Percentiles rank a stretch among this genome's conserved stretches.
These are phyloP conservation scores for Paraphaeosphaeria minitans DNA, from an alignment of 2,329 filamentous ascomycete genomes.

Conservation along the genomic window DNA sequence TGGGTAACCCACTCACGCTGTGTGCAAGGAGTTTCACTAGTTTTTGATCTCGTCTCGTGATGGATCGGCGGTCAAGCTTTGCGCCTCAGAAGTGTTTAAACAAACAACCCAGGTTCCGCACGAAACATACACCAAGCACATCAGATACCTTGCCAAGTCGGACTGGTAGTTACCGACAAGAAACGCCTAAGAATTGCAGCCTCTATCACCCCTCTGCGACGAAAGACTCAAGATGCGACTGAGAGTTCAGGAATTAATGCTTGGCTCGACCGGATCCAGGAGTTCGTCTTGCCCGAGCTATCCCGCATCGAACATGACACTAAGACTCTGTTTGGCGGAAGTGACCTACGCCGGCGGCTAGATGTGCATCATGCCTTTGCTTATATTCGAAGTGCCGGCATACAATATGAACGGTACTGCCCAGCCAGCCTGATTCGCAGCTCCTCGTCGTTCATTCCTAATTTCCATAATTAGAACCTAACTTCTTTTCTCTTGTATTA, in stretches of 20 bases:
- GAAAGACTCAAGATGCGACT: slow-evolving; percentile 15
- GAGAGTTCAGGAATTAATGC: slow-evolving; percentile 21
- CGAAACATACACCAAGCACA: slow-evolving; percentile 37
- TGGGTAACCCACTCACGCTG: slow-evolving; percentile 13
- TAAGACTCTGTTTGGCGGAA: slow-evolving; percentile 27
- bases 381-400: slow-evolving; percentile 32
- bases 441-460: slow-evolving; percentile 36
- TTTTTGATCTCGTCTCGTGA: slow-evolving; percentile 12
- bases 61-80: slow-evolving; percentile 25
- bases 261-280: slow-evolving; percentile 23
- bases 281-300: slow-evolving; percentile 14
- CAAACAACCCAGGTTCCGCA: slow-evolving; percentile 30
- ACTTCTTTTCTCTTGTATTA: slow-evolving; percentile 26
- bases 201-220: slow-evolving; percentile 16
- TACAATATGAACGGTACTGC: slow-evolving; percentile 19
- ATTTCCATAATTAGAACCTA: slow-evolving; percentile 27
- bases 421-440: slow-evolving; percentile 40
- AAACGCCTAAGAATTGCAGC: slow-evolving; percentile 23
- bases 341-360: slow-evolving; percentile 20
- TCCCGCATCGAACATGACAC: slow-evolving; percentile 24
- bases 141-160: slow-evolving; percentile 28
- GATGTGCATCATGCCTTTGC: slow-evolving; percentile 10
- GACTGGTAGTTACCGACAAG: slow-evolving; percentile 29
- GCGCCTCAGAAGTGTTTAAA: slow-evolving; percentile 27
- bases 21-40: slow-evolving; percentile 21